Evolutionary conservation across 2,329 filamentous ascomycete genomes (phyloP), one percentile per base, ranked within the genome.

Genomic region (Colletotrichum sidae): DNA sequence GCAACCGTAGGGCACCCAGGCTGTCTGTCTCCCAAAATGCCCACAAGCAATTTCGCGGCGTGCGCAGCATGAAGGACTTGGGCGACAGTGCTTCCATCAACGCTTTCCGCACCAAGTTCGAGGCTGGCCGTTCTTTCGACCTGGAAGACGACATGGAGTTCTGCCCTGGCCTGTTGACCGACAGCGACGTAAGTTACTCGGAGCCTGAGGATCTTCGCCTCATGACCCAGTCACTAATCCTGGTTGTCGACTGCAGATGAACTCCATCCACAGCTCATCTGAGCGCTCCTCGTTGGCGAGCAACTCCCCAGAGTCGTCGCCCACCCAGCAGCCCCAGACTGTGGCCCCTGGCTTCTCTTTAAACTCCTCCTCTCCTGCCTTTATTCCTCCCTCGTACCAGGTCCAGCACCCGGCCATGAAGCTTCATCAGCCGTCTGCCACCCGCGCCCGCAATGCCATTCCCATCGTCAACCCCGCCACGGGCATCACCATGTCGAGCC

Each of bases 381-480:
- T 90, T 72, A 83, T 89, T 60, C 87, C 90, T 57, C 85, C 89
- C 39, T 80, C 84, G 72, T 92, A 87, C 79, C 89, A 92, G 73
- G 84, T 81, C 78, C 90, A 89, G 73, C 88, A 84, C 67, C 79
- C 81, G 68, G 88, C 79, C 84, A 72, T 95, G 72, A 97, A 97
- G 83, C 85, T 96, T 68, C 93, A 97, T 80, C 95, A 97, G 83
- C 93, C 94, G 67, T 86, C 94, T 68, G 93, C 94, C 68, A 93
- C 94, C 69, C 92, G 96, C 71, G 89, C 91, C 64, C 93, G 94
- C 79, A 98, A 97, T 79, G 93, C 96, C 74, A 98, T 98, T 71
- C 95, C 95, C 65, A 99, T 99, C 77, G 93, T 98, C 80, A 97
- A 99, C 84, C 96, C 96, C 59, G 92, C 88, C 71, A 97, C 95